phyloP scores from a whole-genome alignment of 148 eudicot genomes.

The Rhododendron vialii region DNA sequence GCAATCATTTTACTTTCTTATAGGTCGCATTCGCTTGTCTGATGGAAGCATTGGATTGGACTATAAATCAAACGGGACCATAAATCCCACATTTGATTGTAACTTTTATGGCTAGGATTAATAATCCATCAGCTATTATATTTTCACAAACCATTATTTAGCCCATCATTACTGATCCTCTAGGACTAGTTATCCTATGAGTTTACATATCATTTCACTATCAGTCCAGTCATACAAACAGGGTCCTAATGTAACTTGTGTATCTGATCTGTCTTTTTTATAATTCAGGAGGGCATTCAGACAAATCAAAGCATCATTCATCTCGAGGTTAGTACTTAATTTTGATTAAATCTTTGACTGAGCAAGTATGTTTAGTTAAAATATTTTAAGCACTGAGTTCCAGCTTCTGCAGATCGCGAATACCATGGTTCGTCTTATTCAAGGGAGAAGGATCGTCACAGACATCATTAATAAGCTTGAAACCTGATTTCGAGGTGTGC shows the following conservation, averaged over 20 bases:
- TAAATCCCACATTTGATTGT: not conserved
- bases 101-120: not conserved
- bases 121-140: not conserved
- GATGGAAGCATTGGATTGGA: not conserved
- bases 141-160: not conserved
- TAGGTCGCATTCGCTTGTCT: not conserved
- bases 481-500: not conserved
- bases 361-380: not conserved
- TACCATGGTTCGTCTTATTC: conserved; percentile 42
- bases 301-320: conserved; percentile 64
- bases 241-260: not conserved
- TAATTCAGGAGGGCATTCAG: conserved; percentile 55
- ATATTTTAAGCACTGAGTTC: not conserved
- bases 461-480: conserved; percentile 44
- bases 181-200: not conserved
- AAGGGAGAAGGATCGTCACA: conserved; percentile 76
- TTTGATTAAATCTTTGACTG: not conserved
- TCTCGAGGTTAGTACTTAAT: conserved; percentile 55
- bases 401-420: conserved; percentile 48
- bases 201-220: not conserved
- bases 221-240: not conserved
- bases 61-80: not conserved
- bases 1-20: not conserved
- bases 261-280: conserved; percentile 7
- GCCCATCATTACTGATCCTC: not conserved